Percentiles rank a stretch among this genome's conserved stretches.
Evolutionary conservation across 1,284 basidiomycete genomes (phyloP).

Genomic region (Cutaneotrichosporon cavernicola): DNA sequence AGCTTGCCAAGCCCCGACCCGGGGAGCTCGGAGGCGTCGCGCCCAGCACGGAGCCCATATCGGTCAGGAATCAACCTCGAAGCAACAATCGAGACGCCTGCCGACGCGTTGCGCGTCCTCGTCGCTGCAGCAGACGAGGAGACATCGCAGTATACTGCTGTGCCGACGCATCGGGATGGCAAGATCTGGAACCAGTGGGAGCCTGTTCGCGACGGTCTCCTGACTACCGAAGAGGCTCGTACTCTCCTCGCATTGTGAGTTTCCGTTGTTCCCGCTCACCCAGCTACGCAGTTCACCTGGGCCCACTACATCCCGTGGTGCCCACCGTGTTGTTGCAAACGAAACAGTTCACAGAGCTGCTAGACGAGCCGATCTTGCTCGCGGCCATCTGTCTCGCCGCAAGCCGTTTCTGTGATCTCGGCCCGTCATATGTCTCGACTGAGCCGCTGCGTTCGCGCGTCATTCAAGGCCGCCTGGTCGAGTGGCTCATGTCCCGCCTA

Average conservation of each 20-base stretch:
- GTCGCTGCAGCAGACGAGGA: slow-evolving; percentile 26
- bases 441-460: slow-evolving; percentile 24
- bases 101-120: slow-evolving; percentile 28
- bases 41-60: background rate
- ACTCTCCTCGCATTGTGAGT: slow-evolving; percentile 19
- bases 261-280: background rate
- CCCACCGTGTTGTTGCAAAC: slow-evolving; percentile 24
- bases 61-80: slow-evolving; percentile 2
- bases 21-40: slow-evolving; percentile 18
- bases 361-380: slow-evolving; percentile 26
- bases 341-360: slow-evolving; percentile 18
- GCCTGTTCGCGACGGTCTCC: slow-evolving; percentile 29
- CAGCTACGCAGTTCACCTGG: slow-evolving; percentile 24
- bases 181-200: slow-evolving; percentile 30
- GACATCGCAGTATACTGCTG: background rate
- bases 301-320: slow-evolving; percentile 23
- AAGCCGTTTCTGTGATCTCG: slow-evolving; percentile 25
- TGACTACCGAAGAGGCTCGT: slow-evolving; percentile 28
- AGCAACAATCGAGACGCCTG: slow-evolving; percentile 27
- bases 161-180: background rate
- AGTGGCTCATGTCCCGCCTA: slow-evolving; percentile 24
- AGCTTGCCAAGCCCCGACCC: background rate
- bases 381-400: slow-evolving; percentile 23
- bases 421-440: slow-evolving; percentile 23
- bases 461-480: slow-evolving; percentile 22